Evolutionary conservation across 768 basidiomycete species (phyloP).

Genomic region (Clitopilus hobsonii): DNA sequence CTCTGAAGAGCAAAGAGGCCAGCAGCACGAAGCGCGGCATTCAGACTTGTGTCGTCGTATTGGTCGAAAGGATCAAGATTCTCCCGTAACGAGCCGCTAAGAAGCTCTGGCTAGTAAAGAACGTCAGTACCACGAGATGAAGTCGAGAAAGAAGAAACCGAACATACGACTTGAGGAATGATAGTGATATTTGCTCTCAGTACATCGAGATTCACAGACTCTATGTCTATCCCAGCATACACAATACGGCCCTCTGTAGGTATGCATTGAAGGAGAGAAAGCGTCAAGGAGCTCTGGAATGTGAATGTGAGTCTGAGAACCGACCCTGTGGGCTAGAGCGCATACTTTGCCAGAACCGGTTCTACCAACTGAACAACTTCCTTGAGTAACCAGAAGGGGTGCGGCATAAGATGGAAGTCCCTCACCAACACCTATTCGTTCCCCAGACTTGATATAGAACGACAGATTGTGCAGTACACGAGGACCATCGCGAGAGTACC

Average conservation of each 20-base stretch:
- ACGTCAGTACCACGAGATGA: not conserved
- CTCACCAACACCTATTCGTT: slow-evolving; percentile 50
- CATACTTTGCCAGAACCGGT: slow-evolving; percentile 43
- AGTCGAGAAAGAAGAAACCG: not conserved
- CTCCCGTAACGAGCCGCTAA: slow-evolving; percentile 56
- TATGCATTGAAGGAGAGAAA: slow-evolving; percentile 55
- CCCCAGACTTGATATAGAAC: slow-evolving; percentile 49
- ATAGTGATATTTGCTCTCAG: slow-evolving; percentile 58
- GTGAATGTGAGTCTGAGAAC: not conserved
- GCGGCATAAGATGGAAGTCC: no score
- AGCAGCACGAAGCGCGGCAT: slow-evolving; percentile 33
- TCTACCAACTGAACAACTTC: slow-evolving; percentile 27
- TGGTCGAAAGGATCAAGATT: slow-evolving; percentile 68
- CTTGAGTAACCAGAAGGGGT: not conserved
- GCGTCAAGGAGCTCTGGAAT: slow-evolving; percentile 47
- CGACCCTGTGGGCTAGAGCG: not conserved
- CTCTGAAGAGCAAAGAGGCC: slow-evolving; percentile 35
- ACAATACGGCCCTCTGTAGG: slow-evolving; percentile 50
- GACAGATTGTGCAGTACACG: slow-evolving; percentile 48
- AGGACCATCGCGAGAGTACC: slow-evolving; percentile 50
- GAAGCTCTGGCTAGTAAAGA: slow-evolving; percentile 37
- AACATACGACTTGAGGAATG: slow-evolving; percentile 43
- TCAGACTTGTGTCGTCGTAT: slow-evolving; percentile 44
- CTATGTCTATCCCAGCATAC: slow-evolving; percentile 49
- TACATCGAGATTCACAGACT: slow-evolving; percentile 47